A percentile compares a stretch with the other conserved stretches of the same genome.
These are phyloP conservation scores for Cadophora sp. DNA, from an alignment of 2,329 filamentous ascomycete genomes.

Conservation along the genomic window DNA sequence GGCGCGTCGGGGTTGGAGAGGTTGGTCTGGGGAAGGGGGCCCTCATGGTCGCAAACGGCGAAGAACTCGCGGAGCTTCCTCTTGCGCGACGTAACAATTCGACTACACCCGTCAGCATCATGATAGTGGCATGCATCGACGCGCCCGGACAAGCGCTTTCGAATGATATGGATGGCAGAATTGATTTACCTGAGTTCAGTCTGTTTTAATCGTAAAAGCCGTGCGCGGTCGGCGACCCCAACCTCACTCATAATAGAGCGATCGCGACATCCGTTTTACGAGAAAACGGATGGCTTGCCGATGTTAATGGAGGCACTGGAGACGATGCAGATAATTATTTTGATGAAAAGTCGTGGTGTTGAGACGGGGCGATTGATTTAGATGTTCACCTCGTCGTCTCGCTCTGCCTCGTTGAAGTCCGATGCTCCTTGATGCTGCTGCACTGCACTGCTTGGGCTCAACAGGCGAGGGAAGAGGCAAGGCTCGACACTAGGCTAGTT, in stretches of 20 bases:
- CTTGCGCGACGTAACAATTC: constrained; percentile 84
- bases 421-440: constrained; percentile 2
- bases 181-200: constrained; percentile 64
- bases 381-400: constrained; percentile 22
- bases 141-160: constrained; percentile 36
- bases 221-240: constrained; percentile 68
- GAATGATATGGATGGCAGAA: constrained; percentile 24
- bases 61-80: constrained; percentile 90
- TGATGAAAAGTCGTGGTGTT: constrained; percentile 40
- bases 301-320: constrained; percentile 46
- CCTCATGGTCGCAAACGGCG: constrained; percentile 74
- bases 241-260: constrained; percentile 75
- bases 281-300: constrained; percentile 61
- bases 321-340: constrained; percentile 39
- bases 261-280: constrained; percentile 73
- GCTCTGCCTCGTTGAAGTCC: constrained; percentile 12
- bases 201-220: constrained; percentile 70
- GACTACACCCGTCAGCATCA: constrained; percentile 53
- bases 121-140: constrained; percentile 36
- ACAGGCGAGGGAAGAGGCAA: neutral
- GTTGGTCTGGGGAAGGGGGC: constrained; percentile 62
- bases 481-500: constrained; percentile 27
- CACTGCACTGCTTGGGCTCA: neutral
- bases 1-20: constrained; percentile 64
- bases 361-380: constrained; percentile 38